phyloP scores from a whole-genome alignment of 106 monocot species.

The Chionographis japonica region DNA sequence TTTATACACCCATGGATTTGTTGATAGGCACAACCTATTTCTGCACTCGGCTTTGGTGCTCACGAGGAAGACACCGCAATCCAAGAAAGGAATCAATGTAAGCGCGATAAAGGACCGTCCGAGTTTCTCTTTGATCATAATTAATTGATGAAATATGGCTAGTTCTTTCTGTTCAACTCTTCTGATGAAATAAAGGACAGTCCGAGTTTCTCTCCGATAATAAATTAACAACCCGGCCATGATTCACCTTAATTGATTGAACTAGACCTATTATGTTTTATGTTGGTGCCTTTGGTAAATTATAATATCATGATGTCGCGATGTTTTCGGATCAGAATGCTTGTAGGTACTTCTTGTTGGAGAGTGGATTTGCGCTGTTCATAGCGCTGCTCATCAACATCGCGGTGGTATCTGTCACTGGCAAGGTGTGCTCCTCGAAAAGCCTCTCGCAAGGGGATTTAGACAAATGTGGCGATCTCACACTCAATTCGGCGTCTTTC shows the following conservation, averaged over 20 bases:
- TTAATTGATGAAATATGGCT: no score
- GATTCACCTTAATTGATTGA: no score
- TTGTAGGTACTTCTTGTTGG: constrained; percentile 53
- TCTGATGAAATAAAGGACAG: no score
- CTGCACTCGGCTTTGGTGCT: constrained; percentile 61
- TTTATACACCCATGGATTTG: neutral
- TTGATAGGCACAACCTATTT: constrained; percentile 53
- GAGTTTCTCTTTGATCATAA: no score
- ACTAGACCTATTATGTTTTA: no score
- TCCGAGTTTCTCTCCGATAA: no score
- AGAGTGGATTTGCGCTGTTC: constrained; percentile 54
- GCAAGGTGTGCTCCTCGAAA: constrained; percentile 29
- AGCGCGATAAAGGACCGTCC: neutral
- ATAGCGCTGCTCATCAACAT: constrained; percentile 63
- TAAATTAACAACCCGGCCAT: no score
- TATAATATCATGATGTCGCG: no score
- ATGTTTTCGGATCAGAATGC: constrained; percentile 20
- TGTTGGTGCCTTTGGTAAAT: no score
- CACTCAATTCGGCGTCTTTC: constrained; percentile 46
- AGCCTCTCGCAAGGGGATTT: constrained; percentile 20
- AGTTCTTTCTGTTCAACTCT: no score
- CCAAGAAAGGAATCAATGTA: constrained; percentile 50
- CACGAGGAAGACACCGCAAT: constrained; percentile 46
- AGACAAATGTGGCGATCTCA: constrained; percentile 35
- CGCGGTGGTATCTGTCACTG: constrained; percentile 51